These are phyloP conservation scores for Geotrichum bryndzae DNA, from an alignment of 1,139 yeast genomes.

Conservation along the genomic window DNA sequence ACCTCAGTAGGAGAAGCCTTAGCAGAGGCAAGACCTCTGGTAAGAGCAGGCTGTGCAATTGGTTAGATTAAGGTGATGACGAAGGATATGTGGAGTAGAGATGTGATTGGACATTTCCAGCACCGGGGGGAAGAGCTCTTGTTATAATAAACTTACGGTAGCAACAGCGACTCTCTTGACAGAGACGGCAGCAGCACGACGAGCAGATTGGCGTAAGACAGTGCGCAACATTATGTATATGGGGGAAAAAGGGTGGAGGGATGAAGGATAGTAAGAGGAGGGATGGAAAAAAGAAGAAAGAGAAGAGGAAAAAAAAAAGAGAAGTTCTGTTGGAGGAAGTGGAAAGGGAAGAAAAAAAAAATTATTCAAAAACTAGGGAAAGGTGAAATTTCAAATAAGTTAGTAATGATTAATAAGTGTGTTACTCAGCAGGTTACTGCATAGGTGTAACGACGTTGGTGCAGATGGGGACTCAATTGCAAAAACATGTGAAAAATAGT, in stretches of 20 bases:
- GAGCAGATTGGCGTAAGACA: slow-evolving; percentile 37
- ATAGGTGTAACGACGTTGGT: not conserved
- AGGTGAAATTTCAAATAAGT: slow-evolving; percentile 1
- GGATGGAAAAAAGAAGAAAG: slow-evolving; percentile 19
- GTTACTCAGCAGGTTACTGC: not conserved
- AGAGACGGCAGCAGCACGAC: slow-evolving; percentile 29
- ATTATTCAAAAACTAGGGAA: slow-evolving; percentile 4
- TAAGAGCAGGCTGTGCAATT: slow-evolving; percentile 20
- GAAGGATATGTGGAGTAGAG: not conserved
- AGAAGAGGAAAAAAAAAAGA: not conserved
- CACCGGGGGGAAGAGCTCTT: not conserved
- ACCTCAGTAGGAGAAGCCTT: slow-evolving; percentile 99
- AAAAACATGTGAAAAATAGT: not conserved
- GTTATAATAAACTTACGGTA: slow-evolving; percentile 6
- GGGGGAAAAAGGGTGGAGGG: slow-evolving; percentile 12
- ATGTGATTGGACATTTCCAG: not conserved
- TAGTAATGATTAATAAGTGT: not conserved
- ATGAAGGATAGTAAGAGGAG: slow-evolving; percentile 21
- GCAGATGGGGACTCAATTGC: slow-evolving; percentile 1
- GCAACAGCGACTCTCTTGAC: slow-evolving; percentile 31
- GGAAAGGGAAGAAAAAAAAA: slow-evolving; percentile 8
- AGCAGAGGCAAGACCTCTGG: slow-evolving; percentile 73
- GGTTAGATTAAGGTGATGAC: not conserved
- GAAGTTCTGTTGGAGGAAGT: not conserved
- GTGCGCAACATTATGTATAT: slow-evolving; percentile 37